These are phyloP conservation scores for Phaeotremella fagi DNA, from an alignment of 768 basidiomycete species.

Conservation along the genomic window DNA sequence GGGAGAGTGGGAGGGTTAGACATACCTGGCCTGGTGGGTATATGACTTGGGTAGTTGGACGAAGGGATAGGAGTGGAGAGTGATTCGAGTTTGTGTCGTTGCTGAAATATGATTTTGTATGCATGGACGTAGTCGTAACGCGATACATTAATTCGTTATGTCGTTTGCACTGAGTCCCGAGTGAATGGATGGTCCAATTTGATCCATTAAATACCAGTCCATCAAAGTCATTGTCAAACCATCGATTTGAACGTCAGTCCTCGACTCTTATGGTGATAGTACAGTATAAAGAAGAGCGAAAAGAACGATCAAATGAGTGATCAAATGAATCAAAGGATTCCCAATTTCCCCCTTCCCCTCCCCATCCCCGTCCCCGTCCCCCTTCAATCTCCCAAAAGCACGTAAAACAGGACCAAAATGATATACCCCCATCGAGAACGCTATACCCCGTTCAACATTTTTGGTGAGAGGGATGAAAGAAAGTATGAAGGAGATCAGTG, in stretches of 20 bases:
- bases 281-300: not conserved
- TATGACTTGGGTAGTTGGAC: constrained; percentile 18
- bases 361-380: not conserved
- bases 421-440: not conserved
- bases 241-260: too few species aligned
- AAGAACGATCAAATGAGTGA: not conserved
- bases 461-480: not conserved
- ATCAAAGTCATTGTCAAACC: too few species aligned
- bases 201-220: too few species aligned
- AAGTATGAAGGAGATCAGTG: not conserved
- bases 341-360: not conserved
- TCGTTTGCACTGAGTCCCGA: too few species aligned
- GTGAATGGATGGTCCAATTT: too few species aligned
- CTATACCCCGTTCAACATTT: not conserved
- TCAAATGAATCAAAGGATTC: not conserved
- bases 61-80: not conserved
- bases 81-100: not conserved
- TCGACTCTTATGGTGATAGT: too few species aligned
- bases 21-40: constrained; percentile 31
- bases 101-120: not conserved
- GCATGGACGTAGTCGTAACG: too few species aligned
- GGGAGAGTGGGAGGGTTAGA: constrained; percentile 29
- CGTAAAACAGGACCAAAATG: not conserved
- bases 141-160: too few species aligned
- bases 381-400: not conserved